Percentiles rank a stretch among this genome's conserved stretches.
Evolutionary conservation across 2,329 filamentous ascomycete species (phyloP).

Genomic region (Celoporthe dispersa): DNA sequence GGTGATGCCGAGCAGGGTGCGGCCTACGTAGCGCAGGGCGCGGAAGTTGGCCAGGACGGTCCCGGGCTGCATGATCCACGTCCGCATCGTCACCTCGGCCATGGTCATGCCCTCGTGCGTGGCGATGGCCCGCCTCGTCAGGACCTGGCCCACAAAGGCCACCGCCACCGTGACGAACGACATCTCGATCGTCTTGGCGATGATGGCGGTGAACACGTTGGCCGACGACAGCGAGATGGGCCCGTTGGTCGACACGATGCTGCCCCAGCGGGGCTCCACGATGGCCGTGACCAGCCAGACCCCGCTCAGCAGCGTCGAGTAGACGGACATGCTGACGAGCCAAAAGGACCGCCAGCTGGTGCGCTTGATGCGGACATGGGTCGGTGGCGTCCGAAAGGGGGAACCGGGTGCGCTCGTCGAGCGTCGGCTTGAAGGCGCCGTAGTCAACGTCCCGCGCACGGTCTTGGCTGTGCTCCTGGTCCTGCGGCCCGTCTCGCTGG

Average conservation of each 20-base stretch:
- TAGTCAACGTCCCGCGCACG: constrained; percentile 6
- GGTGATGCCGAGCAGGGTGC: constrained; percentile 66
- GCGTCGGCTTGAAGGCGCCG: constrained; percentile 14
- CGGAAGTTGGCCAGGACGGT: constrained; percentile 72
- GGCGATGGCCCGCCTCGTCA: constrained; percentile 71
- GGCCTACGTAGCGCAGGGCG: constrained; percentile 64
- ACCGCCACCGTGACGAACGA: constrained; percentile 80
- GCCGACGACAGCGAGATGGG: constrained; percentile 66
- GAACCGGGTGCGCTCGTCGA: background rate
- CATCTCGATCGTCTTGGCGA: constrained; percentile 78
- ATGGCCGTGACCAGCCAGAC: constrained; percentile 69
- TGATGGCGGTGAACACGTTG: constrained; percentile 66
- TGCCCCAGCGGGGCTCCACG: constrained; percentile 65
- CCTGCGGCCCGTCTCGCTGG: background rate
- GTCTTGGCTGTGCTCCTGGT: background rate
- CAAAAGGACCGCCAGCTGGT: constrained; percentile 54
- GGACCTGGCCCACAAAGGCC: constrained; percentile 72
- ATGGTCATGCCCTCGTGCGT: constrained; percentile 70
- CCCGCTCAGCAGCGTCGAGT: constrained; percentile 67
- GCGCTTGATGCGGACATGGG: constrained; percentile 24
- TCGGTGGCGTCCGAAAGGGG: background rate
- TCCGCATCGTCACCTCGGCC: constrained; percentile 77
- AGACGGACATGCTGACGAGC: constrained; percentile 57
- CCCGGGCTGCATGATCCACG: constrained; percentile 75
- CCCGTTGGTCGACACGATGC: constrained; percentile 56